A percentile compares a stretch with the other conserved stretches of the same genome.
Evolutionary conservation across 106 monocot species (phyloP).

Genomic region (Allium cepa): DNA sequence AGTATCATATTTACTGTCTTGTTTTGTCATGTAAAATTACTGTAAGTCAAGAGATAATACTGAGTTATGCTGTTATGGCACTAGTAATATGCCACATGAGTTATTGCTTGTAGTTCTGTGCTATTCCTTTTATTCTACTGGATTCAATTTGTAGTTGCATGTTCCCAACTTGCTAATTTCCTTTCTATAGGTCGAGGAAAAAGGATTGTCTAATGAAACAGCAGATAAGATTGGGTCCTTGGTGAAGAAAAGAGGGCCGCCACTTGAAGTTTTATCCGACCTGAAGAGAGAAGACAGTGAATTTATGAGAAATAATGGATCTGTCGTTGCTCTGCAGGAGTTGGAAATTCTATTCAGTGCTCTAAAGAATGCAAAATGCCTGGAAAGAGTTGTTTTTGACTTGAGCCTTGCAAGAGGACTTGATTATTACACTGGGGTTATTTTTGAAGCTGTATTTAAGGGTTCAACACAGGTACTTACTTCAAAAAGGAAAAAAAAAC

Average conservation of each 20-base stretch:
- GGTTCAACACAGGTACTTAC: slow-evolving; percentile 74
- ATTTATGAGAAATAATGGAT: slow-evolving; percentile 54
- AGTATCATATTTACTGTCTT: too few relatives aligned
- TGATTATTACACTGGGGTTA: slow-evolving; percentile 98
- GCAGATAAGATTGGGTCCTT: slow-evolving; percentile 77
- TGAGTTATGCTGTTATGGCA: too few relatives aligned
- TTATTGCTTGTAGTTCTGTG: too few relatives aligned
- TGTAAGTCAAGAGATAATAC: too few relatives aligned
- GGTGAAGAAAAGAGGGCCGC: slow-evolving; percentile 76
- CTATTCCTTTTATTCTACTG: too few relatives aligned
- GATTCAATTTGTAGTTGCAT: too few relatives aligned
- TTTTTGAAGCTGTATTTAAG: slow-evolving; percentile 93
- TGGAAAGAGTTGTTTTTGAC: slow-evolving; percentile 83
- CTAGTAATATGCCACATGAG: too few relatives aligned
- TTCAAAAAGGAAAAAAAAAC: too few relatives aligned
- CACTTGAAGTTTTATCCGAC: slow-evolving; percentile 66
- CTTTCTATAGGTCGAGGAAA: slow-evolving; percentile 77
- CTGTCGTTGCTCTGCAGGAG: slow-evolving; percentile 65
- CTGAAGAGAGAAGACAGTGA: slow-evolving; percentile 51
- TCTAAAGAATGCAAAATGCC: slow-evolving; percentile 55
- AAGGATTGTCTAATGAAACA: slow-evolving; percentile 70
- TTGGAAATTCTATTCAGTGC: slow-evolving; percentile 76
- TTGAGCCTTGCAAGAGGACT: slow-evolving; percentile 98
- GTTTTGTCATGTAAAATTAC: too few relatives aligned
- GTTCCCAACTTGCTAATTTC: too few relatives aligned